These are phyloP conservation scores for Buxus sempervirens DNA, from an alignment of 164 flowering plant species.

Conservation along the genomic window DNA sequence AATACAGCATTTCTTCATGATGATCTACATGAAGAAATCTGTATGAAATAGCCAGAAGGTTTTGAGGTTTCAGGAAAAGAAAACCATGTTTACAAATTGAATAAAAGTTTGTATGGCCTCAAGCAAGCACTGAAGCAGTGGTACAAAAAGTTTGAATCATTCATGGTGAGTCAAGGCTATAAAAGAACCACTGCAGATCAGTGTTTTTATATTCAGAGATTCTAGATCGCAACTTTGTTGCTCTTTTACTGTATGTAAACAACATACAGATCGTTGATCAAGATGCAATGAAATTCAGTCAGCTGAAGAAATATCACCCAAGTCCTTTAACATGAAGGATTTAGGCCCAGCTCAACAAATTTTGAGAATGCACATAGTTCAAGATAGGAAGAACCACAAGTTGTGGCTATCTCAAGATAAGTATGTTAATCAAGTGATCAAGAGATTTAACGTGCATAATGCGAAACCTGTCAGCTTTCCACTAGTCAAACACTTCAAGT, in stretches of 20 bases:
- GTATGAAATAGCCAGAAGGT: background rate
- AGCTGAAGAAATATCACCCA: background rate
- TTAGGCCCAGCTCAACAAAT: background rate
- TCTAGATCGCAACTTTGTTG: background rate
- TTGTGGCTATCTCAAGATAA: background rate
- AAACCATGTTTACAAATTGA: background rate
- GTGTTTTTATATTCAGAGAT: background rate
- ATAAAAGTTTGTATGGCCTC: background rate
- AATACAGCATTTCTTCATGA: background rate
- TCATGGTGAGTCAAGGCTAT: background rate
- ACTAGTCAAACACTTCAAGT: background rate
- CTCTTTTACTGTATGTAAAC: background rate
- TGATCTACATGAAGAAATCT: background rate
- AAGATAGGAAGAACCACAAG: background rate
- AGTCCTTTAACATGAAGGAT: background rate
- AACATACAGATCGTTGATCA: background rate
- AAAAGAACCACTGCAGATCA: background rate
- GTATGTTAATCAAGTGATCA: background rate
- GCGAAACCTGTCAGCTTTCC: background rate
- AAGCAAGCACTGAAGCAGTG: background rate
- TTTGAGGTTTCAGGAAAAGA: background rate
- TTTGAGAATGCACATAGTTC: background rate
- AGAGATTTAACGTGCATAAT: background rate
- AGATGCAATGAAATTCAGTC: background rate
- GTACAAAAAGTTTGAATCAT: slow-evolving; percentile 1